Conservation (phyloP, 2,329 filamentous ascomycete species). For the Ophiostoma perfectum region DNA sequence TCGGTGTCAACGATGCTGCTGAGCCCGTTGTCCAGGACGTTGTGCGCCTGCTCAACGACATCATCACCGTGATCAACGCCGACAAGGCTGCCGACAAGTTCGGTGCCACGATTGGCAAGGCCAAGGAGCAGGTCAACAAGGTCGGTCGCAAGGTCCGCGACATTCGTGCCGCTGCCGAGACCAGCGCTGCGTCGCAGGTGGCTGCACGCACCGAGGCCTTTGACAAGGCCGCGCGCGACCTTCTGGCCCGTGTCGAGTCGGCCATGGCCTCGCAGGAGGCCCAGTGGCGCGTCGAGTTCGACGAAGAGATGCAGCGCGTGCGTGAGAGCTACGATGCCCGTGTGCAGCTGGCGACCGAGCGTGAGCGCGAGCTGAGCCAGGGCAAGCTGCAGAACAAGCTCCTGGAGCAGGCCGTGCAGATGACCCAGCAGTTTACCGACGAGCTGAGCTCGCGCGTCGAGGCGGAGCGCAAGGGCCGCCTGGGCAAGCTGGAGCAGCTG, state of each 20-base stretch:
- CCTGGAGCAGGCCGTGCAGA: constrained; percentile 79
- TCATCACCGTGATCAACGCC: constrained; percentile 88
- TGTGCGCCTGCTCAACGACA: constrained; percentile 90
- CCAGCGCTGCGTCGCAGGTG: constrained; percentile 70
- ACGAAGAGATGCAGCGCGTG: constrained; percentile 73
- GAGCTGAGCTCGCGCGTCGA: constrained; percentile 80
- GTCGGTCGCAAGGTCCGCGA: constrained; percentile 72
- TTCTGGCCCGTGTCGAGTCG: constrained; percentile 81
- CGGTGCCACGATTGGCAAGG: constrained; percentile 70
- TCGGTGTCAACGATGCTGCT: constrained; percentile 67
- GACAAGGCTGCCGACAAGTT: constrained; percentile 76
- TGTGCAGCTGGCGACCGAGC: constrained; percentile 70
- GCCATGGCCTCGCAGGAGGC: constrained; percentile 76
- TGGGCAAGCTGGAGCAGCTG: constrained; percentile 79
- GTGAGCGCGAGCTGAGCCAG: constrained; percentile 73
- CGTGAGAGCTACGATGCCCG: constrained; percentile 73
- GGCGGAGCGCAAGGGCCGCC: constrained; percentile 76
- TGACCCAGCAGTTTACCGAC: constrained; percentile 77
- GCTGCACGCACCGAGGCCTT: constrained; percentile 68
- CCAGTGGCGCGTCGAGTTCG: constrained; percentile 83
- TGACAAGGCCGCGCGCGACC: constrained; percentile 76
- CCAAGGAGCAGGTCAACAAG: constrained; percentile 73
- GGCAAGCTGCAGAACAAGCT: constrained; percentile 79
- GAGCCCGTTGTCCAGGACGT: constrained; percentile 90
- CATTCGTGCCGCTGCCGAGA: constrained; percentile 64